Base-by-base conservation (phyloP, 768 basidiomycete species). In the Fomitopsis pulvina region DNA sequence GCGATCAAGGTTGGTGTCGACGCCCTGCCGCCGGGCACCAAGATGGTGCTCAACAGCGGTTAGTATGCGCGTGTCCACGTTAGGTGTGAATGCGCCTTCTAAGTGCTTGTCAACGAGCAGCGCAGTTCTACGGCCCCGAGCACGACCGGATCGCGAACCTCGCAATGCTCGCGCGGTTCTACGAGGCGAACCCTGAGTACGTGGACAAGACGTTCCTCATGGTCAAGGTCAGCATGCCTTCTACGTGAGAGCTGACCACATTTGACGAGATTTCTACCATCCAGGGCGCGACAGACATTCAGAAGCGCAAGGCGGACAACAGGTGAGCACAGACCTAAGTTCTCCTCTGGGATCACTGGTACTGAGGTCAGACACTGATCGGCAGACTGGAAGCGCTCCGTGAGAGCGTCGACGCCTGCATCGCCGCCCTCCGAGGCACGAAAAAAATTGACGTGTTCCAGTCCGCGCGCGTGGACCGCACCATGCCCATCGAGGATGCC, bases 381-480 rank as follows among this genome's bases (percentile, higher is more conserved):
- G n/a, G n/a, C 11, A n/a, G 4, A 3, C 52, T 56, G 3, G 77
- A 73, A 46, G 73, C 71, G 52, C 58, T 82, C 7, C 62, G 73
- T 7, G 60, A 68, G 18, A 77, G 79, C 48, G 67, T 81, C 14
- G 62, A 70, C 20, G 59, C 64, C 18, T 67, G 74, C 57, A 66
- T 71, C 40, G 61, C 63, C 2, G 68, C 70, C 9, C 68, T 84
- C 2, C 71, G 77, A 1, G 72, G 73, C 16, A 74, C 66, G 50
- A 80, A 79, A 65, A 73, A 67, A 53, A 60, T 85, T 51, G 85
- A 87, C 60, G 60, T 85, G 2, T 87, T 77, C 62, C 65, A 83
- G 61, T 64, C 68, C 24, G 76, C 79, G 1, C 70, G 79, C 9
- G 61, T 77, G 20, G 77, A 78, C 32, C 56, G 59, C 3, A 68